Conservation (phyloP, 1,284 basidiomycete species). For the Ustilago crameri region DNA sequence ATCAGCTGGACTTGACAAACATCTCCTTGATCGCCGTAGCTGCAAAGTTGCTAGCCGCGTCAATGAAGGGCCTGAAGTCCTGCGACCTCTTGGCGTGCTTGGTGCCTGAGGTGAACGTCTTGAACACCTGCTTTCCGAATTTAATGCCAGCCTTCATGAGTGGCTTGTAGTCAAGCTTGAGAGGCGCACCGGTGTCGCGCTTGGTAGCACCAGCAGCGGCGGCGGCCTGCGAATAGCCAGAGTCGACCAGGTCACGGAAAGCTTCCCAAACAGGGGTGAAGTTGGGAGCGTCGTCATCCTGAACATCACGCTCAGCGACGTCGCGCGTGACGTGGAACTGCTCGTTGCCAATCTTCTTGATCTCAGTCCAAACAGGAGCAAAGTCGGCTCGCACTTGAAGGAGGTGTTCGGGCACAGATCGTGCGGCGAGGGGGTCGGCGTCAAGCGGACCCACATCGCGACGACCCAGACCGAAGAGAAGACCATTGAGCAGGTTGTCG, state of each 20-base stretch:
- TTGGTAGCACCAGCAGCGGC: constrained; percentile 14
- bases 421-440: constrained; percentile 4
- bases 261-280: constrained; percentile 54
- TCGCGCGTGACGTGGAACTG: constrained; percentile 36
- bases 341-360: constrained; percentile 51
- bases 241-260: constrained; percentile 54
- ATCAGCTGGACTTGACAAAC: constrained; percentile 24
- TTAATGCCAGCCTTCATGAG: constrained; percentile 40
- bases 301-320: constrained; percentile 23
- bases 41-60: constrained; percentile 71
- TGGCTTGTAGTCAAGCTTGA: constrained; percentile 48
- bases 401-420: constrained; percentile 9
- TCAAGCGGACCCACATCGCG: constrained; percentile 16
- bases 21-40: constrained; percentile 41
- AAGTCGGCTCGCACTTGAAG: constrained; percentile 48
- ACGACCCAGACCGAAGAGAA: constrained; percentile 36
- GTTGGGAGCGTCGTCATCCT: constrained; percentile 24
- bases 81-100: constrained; percentile 51
- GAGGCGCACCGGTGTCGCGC: constrained; percentile 20
- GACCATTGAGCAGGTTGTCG: constrained; percentile 53
- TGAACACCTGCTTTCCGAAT: constrained; percentile 43
- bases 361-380: constrained; percentile 50
- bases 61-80: constrained; percentile 79
- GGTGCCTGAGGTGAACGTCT: constrained; percentile 30
- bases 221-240: constrained; percentile 39